Conservation (phyloP, 805 yeast species). For the Saturnispora serradocipensis region DNA sequence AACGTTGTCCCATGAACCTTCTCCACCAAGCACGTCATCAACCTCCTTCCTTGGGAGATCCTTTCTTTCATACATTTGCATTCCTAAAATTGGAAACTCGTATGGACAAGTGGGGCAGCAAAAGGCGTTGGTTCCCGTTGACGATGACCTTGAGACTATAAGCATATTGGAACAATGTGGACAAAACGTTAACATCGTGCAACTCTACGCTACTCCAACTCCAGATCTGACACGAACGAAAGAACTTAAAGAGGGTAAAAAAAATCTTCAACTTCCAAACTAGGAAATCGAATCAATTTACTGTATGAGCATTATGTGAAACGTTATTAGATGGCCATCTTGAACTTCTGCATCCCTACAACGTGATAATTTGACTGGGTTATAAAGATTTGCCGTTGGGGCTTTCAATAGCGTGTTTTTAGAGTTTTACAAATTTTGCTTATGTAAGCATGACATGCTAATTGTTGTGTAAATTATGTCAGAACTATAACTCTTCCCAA, state of each 20-base stretch:
- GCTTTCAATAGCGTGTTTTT: no score
- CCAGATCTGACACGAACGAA: neutral
- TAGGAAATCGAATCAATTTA: neutral
- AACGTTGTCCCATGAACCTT: slow-evolving; percentile 97
- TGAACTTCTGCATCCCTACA: no score
- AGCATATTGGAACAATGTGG: slow-evolving; percentile 93
- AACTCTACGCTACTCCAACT: neutral
- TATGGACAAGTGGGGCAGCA: slow-evolving; percentile 95
- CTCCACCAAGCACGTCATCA: slow-evolving; percentile 94
- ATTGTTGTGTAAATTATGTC: no score
- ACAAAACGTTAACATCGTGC: slow-evolving; percentile 79
- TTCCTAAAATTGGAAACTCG: slow-evolving; percentile 78
- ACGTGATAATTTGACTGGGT: no score
- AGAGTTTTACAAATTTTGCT: no score
- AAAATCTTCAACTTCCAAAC: neutral
- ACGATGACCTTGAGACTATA: slow-evolving; percentile 53
- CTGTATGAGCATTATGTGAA: no score
- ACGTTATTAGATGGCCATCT: no score
- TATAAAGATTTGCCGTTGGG: no score
- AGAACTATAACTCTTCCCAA: no score
- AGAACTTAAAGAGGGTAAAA: neutral
- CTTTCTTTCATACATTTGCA: slow-evolving; percentile 79
- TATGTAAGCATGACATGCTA: no score
- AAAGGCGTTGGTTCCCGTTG: slow-evolving; percentile 48
- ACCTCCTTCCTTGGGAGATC: slow-evolving; percentile 78